These are phyloP conservation scores for Artemisia tridentata DNA, from an alignment of 129 eudicot genomes.

Conservation along the genomic window DNA sequence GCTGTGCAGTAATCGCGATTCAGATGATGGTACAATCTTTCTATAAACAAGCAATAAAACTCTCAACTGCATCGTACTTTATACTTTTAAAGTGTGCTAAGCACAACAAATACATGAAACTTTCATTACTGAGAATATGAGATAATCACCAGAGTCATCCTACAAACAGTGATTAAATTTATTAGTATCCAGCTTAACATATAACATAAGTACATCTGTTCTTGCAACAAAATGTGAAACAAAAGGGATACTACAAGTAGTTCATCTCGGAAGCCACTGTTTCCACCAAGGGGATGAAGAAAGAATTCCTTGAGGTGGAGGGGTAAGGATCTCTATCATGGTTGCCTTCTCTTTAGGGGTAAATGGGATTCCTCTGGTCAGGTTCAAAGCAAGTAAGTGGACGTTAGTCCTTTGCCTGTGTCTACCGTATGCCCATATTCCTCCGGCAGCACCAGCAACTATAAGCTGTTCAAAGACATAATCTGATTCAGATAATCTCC, in stretches of 20 bases:
- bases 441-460: conserved; percentile 85
- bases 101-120: background rate
- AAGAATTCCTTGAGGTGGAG: conserved; percentile 50
- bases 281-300: conserved; percentile 66
- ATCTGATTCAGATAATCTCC: background rate
- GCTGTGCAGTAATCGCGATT: too few relatives aligned
- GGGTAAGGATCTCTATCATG: conserved; percentile 80
- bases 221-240: background rate
- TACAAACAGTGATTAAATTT: background rate
- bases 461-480: conserved; percentile 45
- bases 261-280: conserved; percentile 41
- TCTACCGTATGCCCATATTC: conserved; percentile 73
- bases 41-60: background rate
- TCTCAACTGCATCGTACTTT: background rate
- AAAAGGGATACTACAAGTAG: background rate
- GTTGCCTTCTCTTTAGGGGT: conserved; percentile 87
- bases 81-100: background rate
- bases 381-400: conserved; percentile 79
- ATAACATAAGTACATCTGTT: background rate
- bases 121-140: background rate
- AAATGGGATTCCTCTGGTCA: conserved; percentile 75
- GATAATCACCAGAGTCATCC: background rate
- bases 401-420: conserved; percentile 83
- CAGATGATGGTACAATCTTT: too few relatives aligned
- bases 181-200: background rate